Evolutionary conservation across 352 stramenopile genomes (phyloP), one percentile per base, ranked within the genome.

Genomic region (Globisporangium iwayamae): DNA sequence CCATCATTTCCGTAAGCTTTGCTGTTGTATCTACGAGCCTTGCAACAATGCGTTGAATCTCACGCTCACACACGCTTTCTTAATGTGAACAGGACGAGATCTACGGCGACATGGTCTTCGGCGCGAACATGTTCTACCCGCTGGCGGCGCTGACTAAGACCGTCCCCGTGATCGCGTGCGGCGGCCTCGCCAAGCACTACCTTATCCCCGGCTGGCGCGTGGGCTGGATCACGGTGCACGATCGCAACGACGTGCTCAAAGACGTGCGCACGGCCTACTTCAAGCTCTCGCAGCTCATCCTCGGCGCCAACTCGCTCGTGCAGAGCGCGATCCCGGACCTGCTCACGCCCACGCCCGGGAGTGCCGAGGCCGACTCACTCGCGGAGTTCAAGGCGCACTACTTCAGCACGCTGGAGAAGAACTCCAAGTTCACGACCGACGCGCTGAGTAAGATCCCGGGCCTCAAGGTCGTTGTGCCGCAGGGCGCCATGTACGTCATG

Each of bases 401-500:
- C 54, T 91, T 94, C 63, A 64, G 70, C 6, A 89, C 77, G 25
- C 72, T 98, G 7, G 85, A 97, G 68, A 66, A 73, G n/a, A 96
- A 98, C 70, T 85, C 87, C 34, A 84, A 76, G 53, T 89, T 98
- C 62, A 91, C 95, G 0, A 87, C 86, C 28, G 67, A 87, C 4
- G 63, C 81, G 2, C 65, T 98, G 18, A 70, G 70, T 43, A 78
- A 83, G 38, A 96, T 96, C 36, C 85, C 78, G 43, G 92, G 93
- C 20, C 71, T 98, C 8, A 66, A 90, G 28, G 89, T 98, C 7
- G 79, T 97, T 32, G 73, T 88, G 14, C 90, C 96, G 1, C 84
- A 98, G 59, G 96, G 96, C 10, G 93, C 96, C 39, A 98, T 99
- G 94, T 99, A 99, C 68, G 83, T 88, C 13, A 98, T 98, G 89